phyloP scores from a whole-genome alignment of 2,329 filamentous ascomycete genomes.

The Alternaria burnsii region DNA sequence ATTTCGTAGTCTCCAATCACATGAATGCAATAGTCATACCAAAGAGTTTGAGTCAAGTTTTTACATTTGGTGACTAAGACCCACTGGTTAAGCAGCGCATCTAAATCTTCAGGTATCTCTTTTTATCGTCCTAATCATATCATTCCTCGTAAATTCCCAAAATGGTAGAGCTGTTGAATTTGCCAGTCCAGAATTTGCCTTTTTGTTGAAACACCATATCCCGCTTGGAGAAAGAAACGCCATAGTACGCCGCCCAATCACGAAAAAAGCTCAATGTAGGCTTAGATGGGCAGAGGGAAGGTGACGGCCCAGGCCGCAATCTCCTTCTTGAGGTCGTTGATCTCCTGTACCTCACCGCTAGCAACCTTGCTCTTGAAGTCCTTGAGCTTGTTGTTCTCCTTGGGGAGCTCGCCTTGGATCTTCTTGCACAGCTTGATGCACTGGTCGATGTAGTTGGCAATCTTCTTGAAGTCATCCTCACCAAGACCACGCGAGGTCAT shows the following conservation, averaged over 20 bases:
- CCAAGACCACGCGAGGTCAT: conserved; percentile 98
- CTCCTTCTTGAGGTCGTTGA: conserved; percentile 87
- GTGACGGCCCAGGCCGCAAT: conserved; percentile 84
- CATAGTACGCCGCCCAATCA: conserved; percentile 24
- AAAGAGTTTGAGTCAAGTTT: not conserved
- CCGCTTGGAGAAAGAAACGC: conserved; percentile 18
- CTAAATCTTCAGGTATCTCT: not conserved
- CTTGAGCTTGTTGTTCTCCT: conserved; percentile 99
- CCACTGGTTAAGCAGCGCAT: conserved; percentile 1
- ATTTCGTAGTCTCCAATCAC: not conserved
- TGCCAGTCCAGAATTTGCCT: conserved; percentile 23
- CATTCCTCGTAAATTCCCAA: conserved; percentile 14
- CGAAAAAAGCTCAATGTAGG: not conserved
- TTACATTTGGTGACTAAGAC: conserved; percentile 1
- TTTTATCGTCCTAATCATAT: conserved; percentile 5
- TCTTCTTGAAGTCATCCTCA: conserved; percentile 81
- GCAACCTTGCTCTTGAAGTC: conserved; percentile 97
- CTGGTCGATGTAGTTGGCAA: conserved; percentile 87
- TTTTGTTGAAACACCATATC: conserved; percentile 38
- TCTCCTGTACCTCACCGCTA: conserved; percentile 78
- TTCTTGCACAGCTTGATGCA: conserved; percentile 90
- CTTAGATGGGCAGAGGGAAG: conserved; percentile 88
- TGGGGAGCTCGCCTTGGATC: conserved; percentile 83
- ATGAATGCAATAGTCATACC: not conserved
- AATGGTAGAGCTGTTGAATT: conserved; percentile 36